Percentiles rank a stretch among this genome's conserved stretches.
Evolutionary conservation across 202 grass and related monocot genomes (phyloP).

Genomic region (Cymbopogon flexuosus): DNA sequence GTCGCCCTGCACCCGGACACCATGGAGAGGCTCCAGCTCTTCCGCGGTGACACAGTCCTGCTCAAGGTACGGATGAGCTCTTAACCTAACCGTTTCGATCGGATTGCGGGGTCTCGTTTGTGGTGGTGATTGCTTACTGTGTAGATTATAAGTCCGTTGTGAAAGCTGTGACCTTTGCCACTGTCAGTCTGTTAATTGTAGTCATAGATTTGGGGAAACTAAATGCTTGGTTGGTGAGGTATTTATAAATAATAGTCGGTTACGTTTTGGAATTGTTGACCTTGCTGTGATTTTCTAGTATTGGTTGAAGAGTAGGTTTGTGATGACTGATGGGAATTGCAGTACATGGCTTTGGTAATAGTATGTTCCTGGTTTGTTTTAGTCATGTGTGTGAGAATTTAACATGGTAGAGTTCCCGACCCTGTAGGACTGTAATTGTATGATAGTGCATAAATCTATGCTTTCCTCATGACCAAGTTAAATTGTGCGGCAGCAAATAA

Average conservation of each 20-base stretch:
- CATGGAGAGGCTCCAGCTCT: conserved; percentile 23
- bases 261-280: neutral
- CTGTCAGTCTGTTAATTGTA: neutral
- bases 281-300: too few species aligned
- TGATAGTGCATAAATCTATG: neutral
- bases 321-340: too few species aligned
- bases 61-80: conserved; percentile 44
- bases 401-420: neutral
- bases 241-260: neutral
- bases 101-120: neutral
- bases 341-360: neutral
- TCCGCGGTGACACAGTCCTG: conserved; percentile 77
- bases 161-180: neutral
- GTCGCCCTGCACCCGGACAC: conserved; percentile 47
- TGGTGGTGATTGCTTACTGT: neutral
- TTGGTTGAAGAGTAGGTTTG: too few species aligned
- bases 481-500: neutral
- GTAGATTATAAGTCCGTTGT: neutral
- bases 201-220: neutral
- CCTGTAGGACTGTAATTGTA: neutral
- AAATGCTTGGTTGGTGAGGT: neutral
- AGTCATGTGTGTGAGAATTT: neutral
- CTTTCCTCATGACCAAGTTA: neutral
- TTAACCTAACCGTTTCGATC: neutral
- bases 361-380: neutral